Base-by-base conservation (phyloP, 257 asterid genomes). In the Salvia miltiorrhiza region DNA sequence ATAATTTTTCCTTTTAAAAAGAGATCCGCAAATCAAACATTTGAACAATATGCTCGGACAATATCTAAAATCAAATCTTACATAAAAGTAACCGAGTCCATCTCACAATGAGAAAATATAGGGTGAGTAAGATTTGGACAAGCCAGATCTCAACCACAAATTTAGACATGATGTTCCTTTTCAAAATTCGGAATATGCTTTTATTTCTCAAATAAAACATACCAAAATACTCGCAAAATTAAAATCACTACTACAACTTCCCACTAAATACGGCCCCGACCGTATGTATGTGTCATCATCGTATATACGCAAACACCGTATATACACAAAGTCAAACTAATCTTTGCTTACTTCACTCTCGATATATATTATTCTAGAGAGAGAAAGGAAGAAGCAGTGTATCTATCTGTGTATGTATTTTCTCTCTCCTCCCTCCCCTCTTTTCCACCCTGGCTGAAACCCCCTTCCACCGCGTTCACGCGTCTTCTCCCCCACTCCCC, bases 401-500 rank as follows among this genome's bases (percentile, higher is more conserved):
- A n/a, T n/a, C n/a, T n/a, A n/a, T n/a, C n/a, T n/a, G n/a, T n/a
- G n/a, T n/a, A n/a, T n/a, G n/a, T 2, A 9, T 10, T 49, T 8
- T 24, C 16, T 21, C 53, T 48, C 67, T 0, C 10, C 14, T 30
- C 10, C 58, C 23, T 28, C 30, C 23, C 17, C 10, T 8, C 11
- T 37, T 26, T 55, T 65, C 72, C 77, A 78, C 67, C 71, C 78
- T 75, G 69, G 72, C 82, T 63, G 26, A 7, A 52, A 39, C 73
- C 47, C 69, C 77, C 65, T 62, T 66, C 63, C 76, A 74, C 83
- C 90, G 85, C 84, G 84, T 84, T 80, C 78, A 82, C 90, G 85
- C 82, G 85, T 82, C 33, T 77, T 73, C 69, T 54, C 44, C 43
- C 26, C 11, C 65, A 12, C 83, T 24, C 77, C 77, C 74, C 59